phyloP scores from a whole-genome alignment of 495 filamentous ascomycete genomes.

The Trypethelium eluteriae region DNA sequence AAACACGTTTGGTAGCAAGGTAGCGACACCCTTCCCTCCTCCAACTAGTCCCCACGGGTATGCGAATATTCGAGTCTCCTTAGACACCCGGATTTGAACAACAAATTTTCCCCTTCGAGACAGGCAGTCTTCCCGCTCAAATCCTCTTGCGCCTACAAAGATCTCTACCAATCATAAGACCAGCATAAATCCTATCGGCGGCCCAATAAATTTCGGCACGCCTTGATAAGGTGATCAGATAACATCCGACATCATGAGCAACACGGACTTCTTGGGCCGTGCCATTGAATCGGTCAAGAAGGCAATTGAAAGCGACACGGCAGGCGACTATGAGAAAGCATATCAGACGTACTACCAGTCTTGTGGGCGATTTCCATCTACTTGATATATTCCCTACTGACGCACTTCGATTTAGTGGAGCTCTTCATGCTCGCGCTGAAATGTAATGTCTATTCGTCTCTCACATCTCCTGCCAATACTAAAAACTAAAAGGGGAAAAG shows the following conservation, averaged over 20 bases:
- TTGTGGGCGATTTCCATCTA: constrained; percentile 27
- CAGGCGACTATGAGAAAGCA: constrained; percentile 92
- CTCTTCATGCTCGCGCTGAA: constrained; percentile 94
- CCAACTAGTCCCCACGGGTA: too few relatives aligned
- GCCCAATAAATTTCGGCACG: neutral
- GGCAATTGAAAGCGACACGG: constrained; percentile 91
- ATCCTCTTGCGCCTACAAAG: neutral
- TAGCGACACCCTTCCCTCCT: too few relatives aligned
- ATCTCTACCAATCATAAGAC: neutral
- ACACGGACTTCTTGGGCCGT: constrained; percentile 91
- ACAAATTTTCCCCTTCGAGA: too few relatives aligned
- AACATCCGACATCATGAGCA: constrained; percentile 63
- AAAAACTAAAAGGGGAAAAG: constrained; percentile 59
- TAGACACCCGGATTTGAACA: too few relatives aligned
- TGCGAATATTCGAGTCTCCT: too few relatives aligned
- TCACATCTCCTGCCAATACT: neutral
- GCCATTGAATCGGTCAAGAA: constrained; percentile 94
- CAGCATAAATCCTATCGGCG: neutral
- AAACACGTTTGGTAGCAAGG: neutral
- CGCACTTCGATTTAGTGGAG: constrained; percentile 50
- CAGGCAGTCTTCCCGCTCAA: too few relatives aligned
- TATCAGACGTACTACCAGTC: constrained; percentile 91
- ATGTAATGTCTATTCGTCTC: constrained; percentile 41
- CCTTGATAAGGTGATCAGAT: neutral
- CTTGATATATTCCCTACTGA: constrained; percentile 17